Base-by-base conservation (phyloP, 768 basidiomycete species). In the Obba rivulosa region DNA sequence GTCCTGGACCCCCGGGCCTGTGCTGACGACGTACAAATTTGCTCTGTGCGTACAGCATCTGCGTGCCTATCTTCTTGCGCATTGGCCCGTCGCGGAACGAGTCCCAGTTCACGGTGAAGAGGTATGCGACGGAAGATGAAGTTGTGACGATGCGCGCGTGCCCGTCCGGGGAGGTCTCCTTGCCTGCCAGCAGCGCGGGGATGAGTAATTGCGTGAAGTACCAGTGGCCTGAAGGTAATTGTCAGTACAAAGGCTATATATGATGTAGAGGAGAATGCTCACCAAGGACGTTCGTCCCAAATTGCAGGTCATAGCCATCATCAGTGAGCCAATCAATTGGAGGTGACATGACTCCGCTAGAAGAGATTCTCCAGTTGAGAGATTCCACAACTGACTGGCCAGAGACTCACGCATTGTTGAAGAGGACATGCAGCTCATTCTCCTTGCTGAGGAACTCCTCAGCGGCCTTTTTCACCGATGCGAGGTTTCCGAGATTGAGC, bases 221-320 rank as follows among this genome's bases (percentile, higher is more conserved):
- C 48, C 53, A 53, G 13, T 34, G 47, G 1, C 79, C 78, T 49
- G n/a, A 24, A 16, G 24, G n/a, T n/a, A n/a, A 31, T n/a, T 28
- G 14, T 9, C 7, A 41, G 41, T 7, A 21, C 14, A 41, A 8
- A 8, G 7, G 41, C 9, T 11, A 4, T 65, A 62, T 18, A 71
- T 42, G 41, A 45, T 48, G 47, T 38, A 52, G 47, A 49, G 43
- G 14, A 22, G 42, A 1, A 31, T 5, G 8, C 59, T 25, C 51
- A 71, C 79, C 78, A 11, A 80, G 50, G n/a, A 76, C 75, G 52
- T 82, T 81, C 1, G 73, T 75, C 11, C 76, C 80, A 44, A 78
- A 82, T 46, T 77, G 73, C 20, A 77, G 57, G 55, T 81, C 80
- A 48, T 74, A 79, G 4, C 77, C 77, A 21, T 76, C 69, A 13